These are phyloP conservation scores for Eremothecium sinecaudum DNA, from an alignment of 1,139 yeast species.

Conservation along the genomic window DNA sequence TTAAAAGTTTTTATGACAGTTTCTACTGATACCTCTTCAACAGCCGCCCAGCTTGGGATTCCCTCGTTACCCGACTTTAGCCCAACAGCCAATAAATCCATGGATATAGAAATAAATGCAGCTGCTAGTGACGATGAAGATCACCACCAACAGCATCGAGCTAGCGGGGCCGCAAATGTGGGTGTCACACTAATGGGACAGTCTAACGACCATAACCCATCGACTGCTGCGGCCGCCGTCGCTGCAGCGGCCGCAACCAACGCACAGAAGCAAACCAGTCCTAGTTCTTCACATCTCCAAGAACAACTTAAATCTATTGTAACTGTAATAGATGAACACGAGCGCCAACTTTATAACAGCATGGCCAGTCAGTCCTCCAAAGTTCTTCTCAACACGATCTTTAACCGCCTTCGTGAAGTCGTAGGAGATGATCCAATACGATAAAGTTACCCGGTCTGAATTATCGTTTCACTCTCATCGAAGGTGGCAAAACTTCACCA, in stretches of 20 bases:
- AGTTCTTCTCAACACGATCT: slow-evolving; percentile 8
- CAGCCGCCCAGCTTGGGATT: background rate
- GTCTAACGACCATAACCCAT: slow-evolving; percentile 9
- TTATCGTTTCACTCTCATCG: background rate
- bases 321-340: slow-evolving; percentile 14
- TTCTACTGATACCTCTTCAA: slow-evolving; percentile 1
- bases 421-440: background rate
- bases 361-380: slow-evolving; percentile 7
- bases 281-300: too few relatives aligned
- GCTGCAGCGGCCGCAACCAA: slow-evolving; percentile 4
- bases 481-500: too few relatives aligned
- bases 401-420: slow-evolving; percentile 8
- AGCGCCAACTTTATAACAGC: slow-evolving; percentile 12
- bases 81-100: background rate
- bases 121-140: slow-evolving; percentile 1
- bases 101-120: slow-evolving; percentile 8
- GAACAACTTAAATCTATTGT: slow-evolving; percentile 13
- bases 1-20: slow-evolving; percentile 2
- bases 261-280: too few relatives aligned
- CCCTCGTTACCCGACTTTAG: background rate
- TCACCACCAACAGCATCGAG: too few relatives aligned
- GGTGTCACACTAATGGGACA: slow-evolving; percentile 6
- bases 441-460: slow-evolving; percentile 7
- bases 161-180: slow-evolving; percentile 8
- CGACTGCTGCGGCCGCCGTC: slow-evolving; percentile 9